phyloP scores from a whole-genome alignment of 306 rosid genomes.

The Carpinus viminea region DNA sequence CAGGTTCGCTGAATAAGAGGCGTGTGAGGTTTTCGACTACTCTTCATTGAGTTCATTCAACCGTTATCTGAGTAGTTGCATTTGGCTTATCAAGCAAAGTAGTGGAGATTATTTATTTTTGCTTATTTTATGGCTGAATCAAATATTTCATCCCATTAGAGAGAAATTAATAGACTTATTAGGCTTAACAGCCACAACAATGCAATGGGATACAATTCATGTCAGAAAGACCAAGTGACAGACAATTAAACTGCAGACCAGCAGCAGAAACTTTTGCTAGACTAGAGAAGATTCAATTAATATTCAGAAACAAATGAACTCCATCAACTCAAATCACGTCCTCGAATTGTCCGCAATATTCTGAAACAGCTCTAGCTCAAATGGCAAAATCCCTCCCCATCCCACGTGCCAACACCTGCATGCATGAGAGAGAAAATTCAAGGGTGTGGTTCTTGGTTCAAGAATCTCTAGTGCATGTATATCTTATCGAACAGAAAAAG shows the following conservation, averaged over 20 bases:
- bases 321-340: background rate
- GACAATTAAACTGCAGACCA: too few species aligned
- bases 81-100: too few species aligned
- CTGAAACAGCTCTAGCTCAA: background rate
- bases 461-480: background rate
- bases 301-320: background rate
- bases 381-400: background rate
- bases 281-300: background rate
- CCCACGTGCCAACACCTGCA: background rate
- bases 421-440: background rate
- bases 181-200: too few species aligned
- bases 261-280: background rate
- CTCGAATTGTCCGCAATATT: background rate
- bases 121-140: too few species aligned
- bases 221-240: too few species aligned
- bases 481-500: background rate
- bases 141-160: too few species aligned
- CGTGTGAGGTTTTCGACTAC: background rate
- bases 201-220: too few species aligned
- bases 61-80: too few species aligned
- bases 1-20: background rate
- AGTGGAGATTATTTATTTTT: too few species aligned
- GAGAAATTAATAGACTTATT: too few species aligned
- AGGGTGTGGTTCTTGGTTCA: background rate
- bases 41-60: background rate